Evolutionary conservation across 2,329 filamentous ascomycete genomes (phyloP), one percentile per base, ranked within the genome.

Genomic region (Trichoderma oligosporum): DNA sequence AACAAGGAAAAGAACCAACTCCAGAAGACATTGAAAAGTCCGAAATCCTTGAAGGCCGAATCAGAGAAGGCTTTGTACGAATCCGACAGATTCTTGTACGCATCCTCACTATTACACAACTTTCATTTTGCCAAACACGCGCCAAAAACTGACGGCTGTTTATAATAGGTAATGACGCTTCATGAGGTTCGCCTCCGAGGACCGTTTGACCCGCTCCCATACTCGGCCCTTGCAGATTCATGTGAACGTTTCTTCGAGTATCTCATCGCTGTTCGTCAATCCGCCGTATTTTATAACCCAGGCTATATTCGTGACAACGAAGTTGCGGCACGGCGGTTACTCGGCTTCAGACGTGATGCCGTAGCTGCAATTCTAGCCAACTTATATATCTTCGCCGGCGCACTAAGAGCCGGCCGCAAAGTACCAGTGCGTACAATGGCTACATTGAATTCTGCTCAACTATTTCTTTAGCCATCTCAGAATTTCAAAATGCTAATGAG

Each of bases 241-340:
- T 82, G 78, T 55, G 82, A 84, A 65, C 74, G 74, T 4, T 83
- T 84, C 71, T 83, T 84, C 61, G 82, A 84, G 61, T 78, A 83
- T 60, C 74, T 83, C 56, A 77, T 84, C 24, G 74, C 79, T 16
- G 76, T 84, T 4, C 78, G 82, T 6, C 81, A 84, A 63, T 80
- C 81, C 2, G 80, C 79, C 1, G 68, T 84, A 14, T 82, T 82
- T 63, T 83, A 83, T 64, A 78, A 82, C 57, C 78, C 80, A 1
- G 75, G 75, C 31, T 79, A 78, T 61, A 73, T 81, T 53, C 72
- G 77, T 47, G 78, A 79, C 58, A 76, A 79, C 60, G 72, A 77
- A 8, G 70, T 76, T n/a, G 78, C 77, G 9, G 75, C 76, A 1
- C 74, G 76, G 57, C 73, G 74, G 18, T 71, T 84, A 3, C 71